A percentile compares a stretch with the other conserved stretches of the same genome.
Evolutionary conservation across 1,284 basidiomycete genomes (phyloP).

Genomic region (Fomes fomentarius): DNA sequence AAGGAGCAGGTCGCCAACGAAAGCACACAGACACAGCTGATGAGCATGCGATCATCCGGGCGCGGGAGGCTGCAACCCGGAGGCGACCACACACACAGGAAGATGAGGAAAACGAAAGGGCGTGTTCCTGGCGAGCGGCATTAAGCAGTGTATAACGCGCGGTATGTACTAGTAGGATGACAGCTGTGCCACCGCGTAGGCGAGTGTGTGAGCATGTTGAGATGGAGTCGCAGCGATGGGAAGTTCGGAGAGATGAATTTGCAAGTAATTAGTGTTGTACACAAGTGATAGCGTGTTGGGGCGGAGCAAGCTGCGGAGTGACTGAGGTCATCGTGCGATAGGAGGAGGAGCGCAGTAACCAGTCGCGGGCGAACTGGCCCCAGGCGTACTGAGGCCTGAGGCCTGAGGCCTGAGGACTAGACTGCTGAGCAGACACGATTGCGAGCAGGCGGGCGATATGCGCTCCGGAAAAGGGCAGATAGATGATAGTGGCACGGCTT

Average conservation of each 20-base stretch:
- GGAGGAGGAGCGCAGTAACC: neutral
- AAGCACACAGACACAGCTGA: neutral
- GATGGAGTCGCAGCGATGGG: slow-evolving; percentile 3
- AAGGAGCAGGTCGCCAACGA: no score
- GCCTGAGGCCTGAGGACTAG: no score
- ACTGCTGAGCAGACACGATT: no score
- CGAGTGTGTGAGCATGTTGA: neutral
- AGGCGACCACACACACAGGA: neutral
- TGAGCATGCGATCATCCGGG: neutral
- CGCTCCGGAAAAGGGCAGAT: neutral
- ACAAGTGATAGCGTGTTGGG: no score
- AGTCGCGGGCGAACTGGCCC: neutral
- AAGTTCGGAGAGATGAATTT: neutral
- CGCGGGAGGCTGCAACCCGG: neutral
- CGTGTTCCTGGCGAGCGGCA: slow-evolving; percentile 4
- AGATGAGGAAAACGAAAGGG: neutral
- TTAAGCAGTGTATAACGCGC: neutral
- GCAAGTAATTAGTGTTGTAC: no score
- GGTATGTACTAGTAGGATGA: neutral
- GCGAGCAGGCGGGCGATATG: neutral
- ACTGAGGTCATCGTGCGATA: neutral
- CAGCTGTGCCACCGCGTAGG: neutral
- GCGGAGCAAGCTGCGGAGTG: no score
- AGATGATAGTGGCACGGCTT: neutral
- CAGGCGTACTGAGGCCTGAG: no score